Conservation (phyloP, 352 stramenopile species). For the Elongisporangium undulatum region DNA sequence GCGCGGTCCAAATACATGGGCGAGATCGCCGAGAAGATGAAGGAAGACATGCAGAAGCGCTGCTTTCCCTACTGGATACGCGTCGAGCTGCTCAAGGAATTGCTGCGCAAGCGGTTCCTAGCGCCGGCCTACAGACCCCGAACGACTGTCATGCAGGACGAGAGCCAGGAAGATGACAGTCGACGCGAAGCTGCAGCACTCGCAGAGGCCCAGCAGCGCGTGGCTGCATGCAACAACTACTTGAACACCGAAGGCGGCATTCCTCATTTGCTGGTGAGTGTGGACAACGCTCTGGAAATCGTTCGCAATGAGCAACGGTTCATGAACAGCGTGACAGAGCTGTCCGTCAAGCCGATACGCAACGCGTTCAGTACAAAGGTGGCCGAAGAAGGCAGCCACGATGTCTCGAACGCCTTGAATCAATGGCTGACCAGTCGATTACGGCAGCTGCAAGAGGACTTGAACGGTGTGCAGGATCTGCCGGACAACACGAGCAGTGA, state of each 20-base stretch:
- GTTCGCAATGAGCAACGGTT: background rate
- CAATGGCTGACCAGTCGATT: background rate
- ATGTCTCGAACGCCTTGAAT: background rate
- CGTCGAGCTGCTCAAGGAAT: constrained; percentile 29
- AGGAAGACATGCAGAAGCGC: constrained; percentile 28
- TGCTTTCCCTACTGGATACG: constrained; percentile 44
- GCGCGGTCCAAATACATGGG: constrained; percentile 38
- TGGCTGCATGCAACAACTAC: constrained; percentile 7
- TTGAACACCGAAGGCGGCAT: constrained; percentile 9
- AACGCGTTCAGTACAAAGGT: background rate
- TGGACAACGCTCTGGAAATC: background rate
- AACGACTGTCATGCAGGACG: background rate
- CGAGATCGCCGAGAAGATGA: constrained; percentile 43
- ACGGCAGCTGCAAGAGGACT: background rate
- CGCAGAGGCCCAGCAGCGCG: background rate
- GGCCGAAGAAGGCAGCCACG: background rate
- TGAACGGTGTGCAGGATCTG: background rate
- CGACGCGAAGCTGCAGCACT: background rate
- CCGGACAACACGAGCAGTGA: background rate
- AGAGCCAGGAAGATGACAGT: background rate
- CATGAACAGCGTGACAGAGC: background rate
- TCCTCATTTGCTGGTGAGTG: constrained; percentile 4
- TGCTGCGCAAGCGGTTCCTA: constrained; percentile 22
- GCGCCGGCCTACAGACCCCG: background rate
- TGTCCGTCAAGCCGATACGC: background rate